A percentile compares a stretch with the other conserved stretches of the same genome.
Conservation (phyloP, 495 filamentous ascomycete genomes). For the Tuber umbilicatum region DNA sequence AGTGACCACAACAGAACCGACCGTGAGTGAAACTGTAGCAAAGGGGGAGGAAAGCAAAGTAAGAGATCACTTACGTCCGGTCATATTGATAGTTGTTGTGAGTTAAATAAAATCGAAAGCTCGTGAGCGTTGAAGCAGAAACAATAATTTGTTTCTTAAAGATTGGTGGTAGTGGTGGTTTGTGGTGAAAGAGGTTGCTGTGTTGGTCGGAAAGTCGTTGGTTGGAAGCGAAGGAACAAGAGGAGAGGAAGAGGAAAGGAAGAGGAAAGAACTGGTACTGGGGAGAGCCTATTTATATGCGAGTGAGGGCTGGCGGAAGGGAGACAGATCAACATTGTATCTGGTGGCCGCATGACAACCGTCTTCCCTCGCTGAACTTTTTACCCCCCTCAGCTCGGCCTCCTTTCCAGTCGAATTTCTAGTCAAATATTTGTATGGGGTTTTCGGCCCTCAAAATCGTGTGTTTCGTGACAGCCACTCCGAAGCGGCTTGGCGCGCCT, state of each 20-base stretch:
- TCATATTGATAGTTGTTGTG: slow-evolving; percentile 59
- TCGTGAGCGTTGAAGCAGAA: background rate
- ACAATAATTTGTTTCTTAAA: background rate
- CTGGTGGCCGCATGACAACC: slow-evolving; percentile 36
- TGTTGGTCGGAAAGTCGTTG: slow-evolving; percentile 32
- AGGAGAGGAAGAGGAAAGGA: slow-evolving; percentile 38
- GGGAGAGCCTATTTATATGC: slow-evolving; percentile 41
- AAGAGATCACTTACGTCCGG: slow-evolving; percentile 76
- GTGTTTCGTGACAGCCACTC: slow-evolving; percentile 16
- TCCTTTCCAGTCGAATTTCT: slow-evolving; percentile 36
- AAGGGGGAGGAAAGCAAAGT: slow-evolving; percentile 14
- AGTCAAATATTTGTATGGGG: slow-evolving; percentile 39
- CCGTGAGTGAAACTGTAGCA: slow-evolving; percentile 41
- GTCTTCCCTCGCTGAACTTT: slow-evolving; percentile 35
- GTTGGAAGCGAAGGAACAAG: slow-evolving; percentile 39
- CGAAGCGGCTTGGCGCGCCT: slow-evolving; percentile 21
- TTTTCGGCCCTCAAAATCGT: slow-evolving; percentile 35
- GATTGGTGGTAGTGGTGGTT: slow-evolving; percentile 43
- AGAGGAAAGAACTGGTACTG: slow-evolving; percentile 24
- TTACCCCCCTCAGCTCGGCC: slow-evolving; percentile 30
- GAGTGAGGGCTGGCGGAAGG: slow-evolving; percentile 14
- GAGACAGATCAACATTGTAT: slow-evolving; percentile 19
- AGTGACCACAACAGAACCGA: slow-evolving; percentile 37
- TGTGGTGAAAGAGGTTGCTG: slow-evolving; percentile 30
- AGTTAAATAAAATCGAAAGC: background rate